Evolutionary conservation across 768 basidiomycete species (phyloP).

Genomic region (Filobasidium wieringae): DNA sequence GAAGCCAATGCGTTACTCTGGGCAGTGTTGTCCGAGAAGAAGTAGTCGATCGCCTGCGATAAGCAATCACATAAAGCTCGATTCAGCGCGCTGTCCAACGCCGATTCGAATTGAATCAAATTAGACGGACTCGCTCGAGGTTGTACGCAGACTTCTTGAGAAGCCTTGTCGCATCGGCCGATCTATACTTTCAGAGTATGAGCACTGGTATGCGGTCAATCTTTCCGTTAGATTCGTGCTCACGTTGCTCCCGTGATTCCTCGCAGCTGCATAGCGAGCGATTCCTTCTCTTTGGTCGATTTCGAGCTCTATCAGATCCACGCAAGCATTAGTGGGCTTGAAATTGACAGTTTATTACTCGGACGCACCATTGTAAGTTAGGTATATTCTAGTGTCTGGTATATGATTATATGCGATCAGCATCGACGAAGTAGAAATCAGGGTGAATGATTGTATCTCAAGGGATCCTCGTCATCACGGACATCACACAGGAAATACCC

Average conservation of each 20-base stretch:
- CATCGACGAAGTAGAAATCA: too few relatives aligned
- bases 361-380: not conserved
- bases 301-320: too few relatives aligned
- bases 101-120: not conserved
- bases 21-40: conserved; percentile 28
- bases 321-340: too few relatives aligned
- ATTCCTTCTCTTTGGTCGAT: not conserved
- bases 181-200: conserved; percentile 15
- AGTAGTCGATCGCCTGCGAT: conserved; percentile 32
- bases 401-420: not conserved
- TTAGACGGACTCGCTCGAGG: conserved; percentile 27
- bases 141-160: conserved; percentile 32
- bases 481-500: too few relatives aligned
- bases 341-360: too few relatives aligned
- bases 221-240: too few relatives aligned
- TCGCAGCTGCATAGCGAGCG: conserved; percentile 9
- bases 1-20: conserved; percentile 17
- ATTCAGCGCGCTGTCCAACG: not conserved
- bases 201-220: not conserved
- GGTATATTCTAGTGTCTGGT: not conserved
- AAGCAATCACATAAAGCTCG: too few relatives aligned
- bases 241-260: conserved; percentile 32
- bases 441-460: too few relatives aligned
- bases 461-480: too few relatives aligned
- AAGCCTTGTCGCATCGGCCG: conserved; percentile 26